A percentile compares a stretch with the other conserved stretches of the same genome.
These are phyloP conservation scores for Brasenia schreberi DNA, from an alignment of 164 flowering plant species.

Conservation along the genomic window DNA sequence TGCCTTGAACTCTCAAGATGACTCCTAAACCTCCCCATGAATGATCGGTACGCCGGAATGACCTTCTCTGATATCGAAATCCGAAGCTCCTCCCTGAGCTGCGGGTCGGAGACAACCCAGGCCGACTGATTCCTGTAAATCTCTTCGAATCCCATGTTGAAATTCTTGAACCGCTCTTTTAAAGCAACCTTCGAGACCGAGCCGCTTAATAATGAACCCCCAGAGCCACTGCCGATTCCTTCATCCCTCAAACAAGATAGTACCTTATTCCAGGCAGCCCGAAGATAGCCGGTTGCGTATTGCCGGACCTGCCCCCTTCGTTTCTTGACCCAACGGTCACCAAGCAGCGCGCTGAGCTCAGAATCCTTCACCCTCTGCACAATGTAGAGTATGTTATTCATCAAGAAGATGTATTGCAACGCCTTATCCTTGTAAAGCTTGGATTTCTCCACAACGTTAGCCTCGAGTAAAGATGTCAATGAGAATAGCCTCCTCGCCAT, in stretches of 20 bases:
- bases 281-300: conserved; percentile 58
- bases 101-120: conserved; percentile 77
- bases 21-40: conserved; percentile 58
- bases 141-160: conserved; percentile 71
- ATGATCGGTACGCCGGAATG: conserved; percentile 67
- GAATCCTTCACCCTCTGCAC: conserved; percentile 80
- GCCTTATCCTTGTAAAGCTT: conserved; percentile 58
- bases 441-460: conserved; percentile 73
- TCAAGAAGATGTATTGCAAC: conserved; percentile 59
- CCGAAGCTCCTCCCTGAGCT: conserved; percentile 68
- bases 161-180: conserved; percentile 73
- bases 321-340: conserved; percentile 73
- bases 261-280: conserved; percentile 77
- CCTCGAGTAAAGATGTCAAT: conserved; percentile 39
- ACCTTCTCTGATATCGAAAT: conserved; percentile 70
- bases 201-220: conserved; percentile 26
- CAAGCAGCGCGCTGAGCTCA: conserved; percentile 59
- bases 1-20: conserved; percentile 69
- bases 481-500: conserved; percentile 30
- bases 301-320: conserved; percentile 60
- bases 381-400: conserved; percentile 79
- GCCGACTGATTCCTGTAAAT: conserved; percentile 62
- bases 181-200: conserved; percentile 51
- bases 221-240: conserved; percentile 41
- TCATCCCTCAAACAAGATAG: conserved; percentile 73